Evolutionary conservation across 306 rosid genomes (phyloP).

Genomic region (Gastrolobium villosum): DNA sequence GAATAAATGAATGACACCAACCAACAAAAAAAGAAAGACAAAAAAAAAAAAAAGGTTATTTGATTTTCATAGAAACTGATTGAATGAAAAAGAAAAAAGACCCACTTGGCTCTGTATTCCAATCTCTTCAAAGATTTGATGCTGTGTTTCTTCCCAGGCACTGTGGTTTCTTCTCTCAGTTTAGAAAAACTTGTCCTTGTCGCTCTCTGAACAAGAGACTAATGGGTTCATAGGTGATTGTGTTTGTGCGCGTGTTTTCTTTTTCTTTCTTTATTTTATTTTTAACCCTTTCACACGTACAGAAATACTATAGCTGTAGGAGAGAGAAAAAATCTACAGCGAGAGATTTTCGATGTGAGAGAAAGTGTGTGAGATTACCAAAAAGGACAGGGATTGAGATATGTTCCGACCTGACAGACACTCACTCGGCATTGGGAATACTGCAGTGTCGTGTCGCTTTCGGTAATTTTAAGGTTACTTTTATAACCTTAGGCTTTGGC

Average conservation of each 20-base stretch:
- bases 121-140: conserved; percentile 18
- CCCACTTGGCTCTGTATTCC: not conserved
- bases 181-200: not conserved
- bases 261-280: not conserved
- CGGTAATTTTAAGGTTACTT: conserved; percentile 1
- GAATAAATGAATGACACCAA: conserved; percentile 20
- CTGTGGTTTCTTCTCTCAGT: not conserved
- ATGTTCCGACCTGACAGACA: conserved; percentile 37
- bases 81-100: not conserved
- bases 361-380: conserved; percentile 38
- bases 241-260: not conserved
- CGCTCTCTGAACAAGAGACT: conserved; percentile 31
- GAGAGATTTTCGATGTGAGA: not conserved
- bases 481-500: not conserved
- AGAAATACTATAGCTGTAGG: conserved; percentile 26
- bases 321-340: not conserved
- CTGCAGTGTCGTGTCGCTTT: conserved; percentile 46
- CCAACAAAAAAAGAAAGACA: not conserved
- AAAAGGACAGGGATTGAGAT: conserved; percentile 50
- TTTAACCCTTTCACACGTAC: conserved; percentile 9
- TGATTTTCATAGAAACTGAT: conserved; percentile 40
- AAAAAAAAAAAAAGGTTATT: not conserved
- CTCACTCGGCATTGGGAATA: conserved; percentile 50
- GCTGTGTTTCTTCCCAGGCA: not conserved
- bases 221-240: conserved; percentile 11